Evolutionary conservation across 164 flowering plant species (phyloP).

Genomic region (Umbellularia californica): DNA sequence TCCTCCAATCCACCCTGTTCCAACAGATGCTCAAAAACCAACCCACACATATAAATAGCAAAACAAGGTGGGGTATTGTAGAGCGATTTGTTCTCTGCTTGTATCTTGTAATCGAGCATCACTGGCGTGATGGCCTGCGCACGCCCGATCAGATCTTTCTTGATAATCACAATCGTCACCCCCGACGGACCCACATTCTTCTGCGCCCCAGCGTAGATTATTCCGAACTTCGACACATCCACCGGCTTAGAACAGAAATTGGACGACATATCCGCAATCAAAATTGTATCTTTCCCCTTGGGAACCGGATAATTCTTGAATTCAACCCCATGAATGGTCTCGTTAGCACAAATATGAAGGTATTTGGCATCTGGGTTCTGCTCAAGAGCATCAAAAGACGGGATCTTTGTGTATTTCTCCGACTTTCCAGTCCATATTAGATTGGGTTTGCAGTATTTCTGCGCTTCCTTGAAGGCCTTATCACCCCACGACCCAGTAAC

Average conservation of each 20-base stretch:
- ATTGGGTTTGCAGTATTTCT: slow-evolving; percentile 61
- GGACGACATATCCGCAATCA: slow-evolving; percentile 38
- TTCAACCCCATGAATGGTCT: slow-evolving; percentile 96
- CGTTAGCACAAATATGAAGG: slow-evolving; percentile 93
- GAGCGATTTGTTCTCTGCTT: slow-evolving; percentile 76
- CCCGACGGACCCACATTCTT: slow-evolving; percentile 96
- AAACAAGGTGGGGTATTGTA: slow-evolving; percentile 90
- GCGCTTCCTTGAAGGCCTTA: slow-evolving; percentile 89
- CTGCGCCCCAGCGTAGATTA: slow-evolving; percentile 95
- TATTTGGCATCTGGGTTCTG: slow-evolving; percentile 71
- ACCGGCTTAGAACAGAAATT: slow-evolving; percentile 39
- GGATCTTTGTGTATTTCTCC: slow-evolving; percentile 72
- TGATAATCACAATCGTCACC: slow-evolving; percentile 73
- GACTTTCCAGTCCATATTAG: slow-evolving; percentile 85
- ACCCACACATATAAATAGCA: slow-evolving; percentile 59
- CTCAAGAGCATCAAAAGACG: slow-evolving; percentile 46
- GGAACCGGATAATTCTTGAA: slow-evolving; percentile 70
- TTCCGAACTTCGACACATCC: slow-evolving; percentile 74
- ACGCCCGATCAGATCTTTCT: slow-evolving; percentile 69
- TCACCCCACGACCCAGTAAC: slow-evolving; percentile 98
- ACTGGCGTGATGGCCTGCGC: slow-evolving; percentile 75
- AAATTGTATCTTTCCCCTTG: slow-evolving; percentile 21
- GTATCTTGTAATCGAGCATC: slow-evolving; percentile 97
- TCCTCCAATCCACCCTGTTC: slow-evolving; percentile 79
- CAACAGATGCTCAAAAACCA: slow-evolving; percentile 58